Evolutionary conservation across 208 protist genomes (phyloP).

Genomic region (Trypanosoma vivax): DNA sequence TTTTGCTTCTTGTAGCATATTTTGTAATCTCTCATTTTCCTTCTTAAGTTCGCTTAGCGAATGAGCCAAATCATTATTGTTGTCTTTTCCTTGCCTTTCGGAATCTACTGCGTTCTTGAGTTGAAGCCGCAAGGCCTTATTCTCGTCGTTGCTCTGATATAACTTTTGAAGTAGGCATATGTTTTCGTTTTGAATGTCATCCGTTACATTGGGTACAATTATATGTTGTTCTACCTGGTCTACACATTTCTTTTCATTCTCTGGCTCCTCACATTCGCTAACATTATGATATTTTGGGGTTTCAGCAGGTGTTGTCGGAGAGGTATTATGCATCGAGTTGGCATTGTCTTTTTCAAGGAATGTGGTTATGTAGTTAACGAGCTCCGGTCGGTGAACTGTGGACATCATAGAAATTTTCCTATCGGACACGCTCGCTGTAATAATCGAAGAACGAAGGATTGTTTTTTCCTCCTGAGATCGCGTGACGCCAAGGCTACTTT

Average conservation of each 20-base stretch:
- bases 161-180: background rate
- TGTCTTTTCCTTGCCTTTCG: background rate
- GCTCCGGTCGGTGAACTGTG: constrained; percentile 5
- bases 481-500: no score
- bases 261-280: background rate
- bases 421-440: background rate
- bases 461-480: background rate
- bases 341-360: background rate
- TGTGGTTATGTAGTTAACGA: background rate
- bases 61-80: background rate
- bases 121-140: background rate
- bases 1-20: no score
- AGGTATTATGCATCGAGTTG: background rate
- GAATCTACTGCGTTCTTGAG: background rate
- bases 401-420: background rate
- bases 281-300: background rate
- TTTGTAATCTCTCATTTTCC: no score
- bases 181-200: background rate
- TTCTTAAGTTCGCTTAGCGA: background rate
- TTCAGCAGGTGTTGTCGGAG: background rate
- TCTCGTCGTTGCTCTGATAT: background rate
- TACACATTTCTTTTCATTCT: background rate
- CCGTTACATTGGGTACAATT: background rate
- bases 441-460: constrained; percentile 10
- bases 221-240: background rate